Percentiles rank a stretch among this genome's conserved stretches.
These are phyloP conservation scores for Rutstroemia sp. DNA, from an alignment of 2,329 filamentous ascomycete genomes.

Conservation along the genomic window DNA sequence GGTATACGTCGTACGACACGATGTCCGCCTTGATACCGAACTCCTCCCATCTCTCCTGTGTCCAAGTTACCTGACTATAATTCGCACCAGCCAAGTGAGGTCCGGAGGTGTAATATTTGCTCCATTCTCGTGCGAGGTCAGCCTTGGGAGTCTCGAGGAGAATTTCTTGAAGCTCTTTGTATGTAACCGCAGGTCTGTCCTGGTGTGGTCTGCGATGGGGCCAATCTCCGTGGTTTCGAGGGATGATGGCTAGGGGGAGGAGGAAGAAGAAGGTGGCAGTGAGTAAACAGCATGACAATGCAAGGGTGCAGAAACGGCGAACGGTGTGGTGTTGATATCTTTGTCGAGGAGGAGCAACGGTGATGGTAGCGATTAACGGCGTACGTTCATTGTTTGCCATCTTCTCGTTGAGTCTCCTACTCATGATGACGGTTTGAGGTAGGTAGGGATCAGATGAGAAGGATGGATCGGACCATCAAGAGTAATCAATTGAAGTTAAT, in stretches of 20 bases:
- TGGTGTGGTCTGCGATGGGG: slow-evolving; percentile 25
- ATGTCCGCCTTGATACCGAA: slow-evolving; percentile 61
- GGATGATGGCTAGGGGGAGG: slow-evolving; percentile 38
- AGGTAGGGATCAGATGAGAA: not conserved
- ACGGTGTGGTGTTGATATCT: slow-evolving; percentile 53
- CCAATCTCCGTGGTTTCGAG: slow-evolving; percentile 28
- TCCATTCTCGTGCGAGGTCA: slow-evolving; percentile 60
- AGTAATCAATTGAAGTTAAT: not conserved
- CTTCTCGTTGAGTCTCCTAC: slow-evolving; percentile 2
- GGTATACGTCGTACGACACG: slow-evolving; percentile 65
- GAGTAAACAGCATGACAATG: slow-evolving; percentile 46
- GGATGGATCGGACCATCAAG: not conserved
- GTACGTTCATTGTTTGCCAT: slow-evolving; percentile 41
- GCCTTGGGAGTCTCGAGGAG: slow-evolving; percentile 51
- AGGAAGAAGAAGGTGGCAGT: slow-evolving; percentile 34
- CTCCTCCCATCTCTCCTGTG: slow-evolving; percentile 62
- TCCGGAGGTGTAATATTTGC: slow-evolving; percentile 68
- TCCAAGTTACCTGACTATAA: slow-evolving; percentile 65
- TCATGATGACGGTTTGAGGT: slow-evolving; percentile 3
- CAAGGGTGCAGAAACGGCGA: slow-evolving; percentile 60
- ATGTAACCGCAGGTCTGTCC: slow-evolving; percentile 28
- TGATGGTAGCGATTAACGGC: slow-evolving; percentile 59
- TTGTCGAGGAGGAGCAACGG: slow-evolving; percentile 42
- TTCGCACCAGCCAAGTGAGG: slow-evolving; percentile 73
- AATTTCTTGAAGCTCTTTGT: slow-evolving; percentile 47